Percentiles rank a stretch among this genome's conserved stretches.
Conservation (phyloP, 768 basidiomycete species). For the Macrocybe gigantea region DNA sequence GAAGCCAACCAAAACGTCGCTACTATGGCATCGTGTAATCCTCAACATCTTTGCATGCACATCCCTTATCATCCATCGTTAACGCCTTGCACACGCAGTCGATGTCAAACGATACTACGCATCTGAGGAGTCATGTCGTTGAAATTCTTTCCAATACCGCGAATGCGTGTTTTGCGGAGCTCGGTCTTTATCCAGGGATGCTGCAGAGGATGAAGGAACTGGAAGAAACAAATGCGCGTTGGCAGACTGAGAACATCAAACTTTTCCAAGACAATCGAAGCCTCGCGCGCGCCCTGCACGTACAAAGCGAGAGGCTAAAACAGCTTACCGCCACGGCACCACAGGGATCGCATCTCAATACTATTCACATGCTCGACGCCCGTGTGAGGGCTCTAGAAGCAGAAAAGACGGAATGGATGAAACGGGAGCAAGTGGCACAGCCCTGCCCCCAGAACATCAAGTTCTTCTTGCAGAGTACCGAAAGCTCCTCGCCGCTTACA, state of each 20-base stretch:
- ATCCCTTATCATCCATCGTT: no score
- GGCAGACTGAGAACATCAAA: conserved; percentile 31
- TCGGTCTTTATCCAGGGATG: conserved; percentile 41
- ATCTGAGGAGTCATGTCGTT: conserved; percentile 30
- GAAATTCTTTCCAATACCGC: conserved; percentile 38
- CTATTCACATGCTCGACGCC: conserved; percentile 15
- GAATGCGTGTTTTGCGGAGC: conserved; percentile 40
- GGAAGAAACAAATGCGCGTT: conserved; percentile 22
- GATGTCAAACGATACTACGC: conserved; percentile 3
- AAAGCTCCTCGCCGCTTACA: conserved; percentile 8
- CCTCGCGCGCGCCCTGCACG: conserved; percentile 18
- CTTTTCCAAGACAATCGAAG: conserved; percentile 33
- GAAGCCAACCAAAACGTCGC: no score
- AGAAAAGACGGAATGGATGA: conserved; percentile 12
- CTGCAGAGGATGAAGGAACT: conserved; percentile 28
- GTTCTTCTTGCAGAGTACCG: conserved; percentile 14
- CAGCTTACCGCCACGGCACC: conserved; percentile 5
- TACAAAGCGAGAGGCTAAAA: conserved; percentile 13
- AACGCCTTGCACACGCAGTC: no score
- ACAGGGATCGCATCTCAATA: conserved; percentile 13
- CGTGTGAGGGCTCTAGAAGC: conserved; percentile 14
- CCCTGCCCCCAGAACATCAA: conserved; percentile 9
- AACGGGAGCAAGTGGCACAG: conserved; percentile 9
- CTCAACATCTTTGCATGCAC: no score
- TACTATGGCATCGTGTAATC: no score